phyloP scores from a whole-genome alignment of 805 yeast species.

The Pichia manshurica region DNA sequence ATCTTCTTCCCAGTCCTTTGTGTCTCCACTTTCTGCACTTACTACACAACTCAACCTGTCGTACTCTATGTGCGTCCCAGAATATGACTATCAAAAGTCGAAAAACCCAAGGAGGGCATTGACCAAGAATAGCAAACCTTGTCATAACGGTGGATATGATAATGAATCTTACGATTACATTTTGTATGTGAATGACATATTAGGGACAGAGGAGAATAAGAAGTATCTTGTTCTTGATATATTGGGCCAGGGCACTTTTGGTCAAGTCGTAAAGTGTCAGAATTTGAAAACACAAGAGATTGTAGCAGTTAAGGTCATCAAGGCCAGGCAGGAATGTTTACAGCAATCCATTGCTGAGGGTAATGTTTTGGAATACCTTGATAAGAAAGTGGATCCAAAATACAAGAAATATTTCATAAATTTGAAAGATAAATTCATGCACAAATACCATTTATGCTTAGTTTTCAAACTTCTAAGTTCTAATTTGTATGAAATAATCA shows the following conservation, averaged over 20 bases:
- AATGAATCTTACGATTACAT: slow-evolving; percentile 88
- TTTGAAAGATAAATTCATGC: slow-evolving; percentile 82
- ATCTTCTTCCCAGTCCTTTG: slow-evolving; percentile 49
- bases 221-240: slow-evolving; percentile 86
- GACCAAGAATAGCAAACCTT: slow-evolving; percentile 87
- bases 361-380: slow-evolving; percentile 73
- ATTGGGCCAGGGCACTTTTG: slow-evolving; percentile 95
- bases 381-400: slow-evolving; percentile 59
- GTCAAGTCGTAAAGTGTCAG: slow-evolving; percentile 96
- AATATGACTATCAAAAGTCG: slow-evolving; percentile 72
- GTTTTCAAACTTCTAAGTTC: slow-evolving; percentile 87
- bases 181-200: slow-evolving; percentile 85
- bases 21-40: slow-evolving; percentile 77
- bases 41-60: slow-evolving; percentile 75
- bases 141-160: slow-evolving; percentile 75
- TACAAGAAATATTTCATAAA: slow-evolving; percentile 72
- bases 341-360: slow-evolving; percentile 92
- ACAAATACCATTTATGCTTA: slow-evolving; percentile 85
- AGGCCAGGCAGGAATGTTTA: slow-evolving; percentile 83
- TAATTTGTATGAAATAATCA: slow-evolving; percentile 82
- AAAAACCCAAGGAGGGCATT: slow-evolving; percentile 88
- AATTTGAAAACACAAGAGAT: slow-evolving; percentile 68
- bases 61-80: slow-evolving; percentile 78
- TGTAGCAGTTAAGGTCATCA: slow-evolving; percentile 91
- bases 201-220: slow-evolving; percentile 80